These are phyloP conservation scores for Populus euphratica DNA, from an alignment of 345 rosid species.

Conservation along the genomic window DNA sequence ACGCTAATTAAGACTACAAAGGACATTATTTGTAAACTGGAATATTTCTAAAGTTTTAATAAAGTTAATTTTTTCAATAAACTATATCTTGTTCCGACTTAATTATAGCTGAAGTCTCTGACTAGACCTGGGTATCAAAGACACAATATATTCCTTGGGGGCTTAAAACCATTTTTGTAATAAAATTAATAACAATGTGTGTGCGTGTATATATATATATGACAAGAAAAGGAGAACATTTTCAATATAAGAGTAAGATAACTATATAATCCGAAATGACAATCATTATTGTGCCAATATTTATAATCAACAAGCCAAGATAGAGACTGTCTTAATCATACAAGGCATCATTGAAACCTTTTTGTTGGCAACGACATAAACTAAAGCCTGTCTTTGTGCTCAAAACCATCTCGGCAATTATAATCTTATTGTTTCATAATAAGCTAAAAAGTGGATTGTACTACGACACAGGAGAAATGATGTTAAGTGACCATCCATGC, in stretches of 20 bases:
- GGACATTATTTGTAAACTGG: background rate
- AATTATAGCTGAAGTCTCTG: too few relatives aligned
- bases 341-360: slow-evolving; percentile 18
- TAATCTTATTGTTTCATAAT: slow-evolving; percentile 11
- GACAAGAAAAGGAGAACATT: background rate
- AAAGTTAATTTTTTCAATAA: background rate
- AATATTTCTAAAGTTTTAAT: background rate
- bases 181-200: background rate
- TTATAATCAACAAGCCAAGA: background rate
- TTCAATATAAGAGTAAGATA: background rate
- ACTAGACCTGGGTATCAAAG: too few relatives aligned
- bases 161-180: too few relatives aligned
- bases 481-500: background rate
- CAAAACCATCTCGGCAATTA: slow-evolving; percentile 4
- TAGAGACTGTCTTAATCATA: background rate
- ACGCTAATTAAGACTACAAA: background rate
- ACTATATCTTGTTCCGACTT: too few relatives aligned
- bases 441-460: slow-evolving; percentile 18
- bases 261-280: background rate
- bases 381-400: slow-evolving; percentile 19
- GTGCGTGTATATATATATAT: background rate
- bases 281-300: background rate
- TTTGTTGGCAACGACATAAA: slow-evolving; percentile 23
- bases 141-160: too few relatives aligned
- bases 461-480: slow-evolving; percentile 1